A percentile compares a stretch with the other conserved stretches of the same genome.
Evolutionary conservation across 2,329 filamentous ascomycete genomes (phyloP).

Genomic region (Myriosclerotinia duriaeana): DNA sequence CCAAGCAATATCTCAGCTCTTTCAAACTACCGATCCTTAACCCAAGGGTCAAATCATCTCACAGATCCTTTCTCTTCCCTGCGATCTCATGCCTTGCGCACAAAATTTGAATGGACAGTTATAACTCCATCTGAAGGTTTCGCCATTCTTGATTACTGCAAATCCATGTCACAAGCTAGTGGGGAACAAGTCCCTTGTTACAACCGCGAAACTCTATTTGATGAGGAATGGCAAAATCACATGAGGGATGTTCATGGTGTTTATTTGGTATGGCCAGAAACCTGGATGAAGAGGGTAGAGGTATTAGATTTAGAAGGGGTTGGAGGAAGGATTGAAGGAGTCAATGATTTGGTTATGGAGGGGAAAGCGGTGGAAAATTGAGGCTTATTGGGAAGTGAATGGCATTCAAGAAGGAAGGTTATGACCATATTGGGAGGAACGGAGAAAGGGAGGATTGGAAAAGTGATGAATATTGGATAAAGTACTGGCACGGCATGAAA

Average conservation of each 20-base stretch:
- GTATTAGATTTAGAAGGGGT: slow-evolving; percentile 38
- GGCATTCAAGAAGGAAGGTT: neutral
- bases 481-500: neutral
- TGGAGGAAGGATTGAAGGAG: slow-evolving; percentile 36
- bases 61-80: slow-evolving; percentile 34
- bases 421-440: neutral
- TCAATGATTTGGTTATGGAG: slow-evolving; percentile 38
- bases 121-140: slow-evolving; percentile 37
- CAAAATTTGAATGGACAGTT: slow-evolving; percentile 37
- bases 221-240: slow-evolving; percentile 39
- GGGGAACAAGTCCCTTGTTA: slow-evolving; percentile 33
- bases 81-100: slow-evolving; percentile 34
- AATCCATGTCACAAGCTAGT: slow-evolving; percentile 27
- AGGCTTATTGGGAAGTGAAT: slow-evolving; percentile 7
- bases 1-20: slow-evolving; percentile 12
- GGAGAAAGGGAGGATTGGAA: neutral
- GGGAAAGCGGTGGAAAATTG: slow-evolving; percentile 10
- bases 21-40: slow-evolving; percentile 4
- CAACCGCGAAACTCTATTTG: slow-evolving; percentile 38
- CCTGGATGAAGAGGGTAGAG: slow-evolving; percentile 39
- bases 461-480: neutral
- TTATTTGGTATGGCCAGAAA: slow-evolving; percentile 38
- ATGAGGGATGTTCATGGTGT: slow-evolving; percentile 40
- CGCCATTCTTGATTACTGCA: slow-evolving; percentile 36
- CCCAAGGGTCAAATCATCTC: neutral